These are phyloP conservation scores for Xerophyta viscosa DNA, from an alignment of 106 monocot genomes.

Conservation along the genomic window DNA sequence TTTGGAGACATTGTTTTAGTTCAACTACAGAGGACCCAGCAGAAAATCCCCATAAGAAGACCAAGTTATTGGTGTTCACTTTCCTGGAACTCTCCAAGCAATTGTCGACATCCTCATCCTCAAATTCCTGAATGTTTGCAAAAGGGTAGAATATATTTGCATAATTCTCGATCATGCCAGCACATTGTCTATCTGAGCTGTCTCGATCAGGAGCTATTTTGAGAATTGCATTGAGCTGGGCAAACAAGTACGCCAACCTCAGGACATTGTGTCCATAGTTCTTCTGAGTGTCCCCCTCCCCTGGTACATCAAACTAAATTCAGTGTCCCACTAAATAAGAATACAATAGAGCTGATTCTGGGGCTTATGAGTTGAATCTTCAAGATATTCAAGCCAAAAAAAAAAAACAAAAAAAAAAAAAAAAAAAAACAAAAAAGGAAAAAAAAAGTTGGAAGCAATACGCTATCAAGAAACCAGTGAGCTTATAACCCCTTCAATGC, in stretches of 20 bases:
- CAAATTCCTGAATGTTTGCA: slow-evolving; percentile 18
- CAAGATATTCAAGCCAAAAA: not conserved
- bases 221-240: slow-evolving; percentile 31
- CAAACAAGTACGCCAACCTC: slow-evolving; percentile 51
- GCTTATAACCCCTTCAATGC: not conserved
- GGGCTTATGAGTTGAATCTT: not conserved
- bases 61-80: slow-evolving; percentile 26
- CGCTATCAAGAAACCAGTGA: not conserved
- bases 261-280: slow-evolving; percentile 59
- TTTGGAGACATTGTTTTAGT: slow-evolving; percentile 30
- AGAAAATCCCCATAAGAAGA: slow-evolving; percentile 66
- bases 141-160: slow-evolving; percentile 35
- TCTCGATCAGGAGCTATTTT: slow-evolving; percentile 19
- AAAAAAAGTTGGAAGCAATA: no score
- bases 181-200: not conserved
- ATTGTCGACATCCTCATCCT: slow-evolving; percentile 10
- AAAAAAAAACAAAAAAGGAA: no score
- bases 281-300: slow-evolving; percentile 16
- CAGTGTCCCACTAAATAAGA: not conserved
- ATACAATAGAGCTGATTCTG: not conserved
- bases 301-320: slow-evolving; percentile 14
- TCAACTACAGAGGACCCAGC: slow-evolving; percentile 13
- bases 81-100: slow-evolving; percentile 9
- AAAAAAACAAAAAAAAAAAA: no score
- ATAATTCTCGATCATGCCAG: slow-evolving; percentile 16